Percentiles rank a stretch among this genome's conserved stretches.
Evolutionary conservation across 164 flowering plant genomes (phyloP).

Genomic region (Magnolia changhungtana): DNA sequence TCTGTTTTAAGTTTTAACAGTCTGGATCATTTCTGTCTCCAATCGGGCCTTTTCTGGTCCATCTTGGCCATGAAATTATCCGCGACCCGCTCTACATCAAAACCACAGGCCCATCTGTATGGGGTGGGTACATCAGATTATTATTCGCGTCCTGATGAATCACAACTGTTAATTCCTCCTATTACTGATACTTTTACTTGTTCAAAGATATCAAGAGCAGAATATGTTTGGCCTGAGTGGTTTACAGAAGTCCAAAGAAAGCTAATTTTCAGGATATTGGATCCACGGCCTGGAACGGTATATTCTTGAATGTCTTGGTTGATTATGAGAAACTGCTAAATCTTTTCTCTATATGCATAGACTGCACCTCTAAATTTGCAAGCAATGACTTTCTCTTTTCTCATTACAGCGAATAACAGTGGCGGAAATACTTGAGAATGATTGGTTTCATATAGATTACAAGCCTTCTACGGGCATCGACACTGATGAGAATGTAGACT

Average conservation of each 20-base stretch:
- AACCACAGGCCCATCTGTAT: too few relatives aligned
- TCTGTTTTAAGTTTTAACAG: too few relatives aligned
- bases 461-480: conserved; percentile 32
- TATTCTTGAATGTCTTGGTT: background rate
- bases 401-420: conserved; percentile 52
- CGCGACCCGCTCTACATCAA: too few relatives aligned
- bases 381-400: conserved; percentile 5
- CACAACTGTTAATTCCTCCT: background rate
- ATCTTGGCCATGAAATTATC: too few relatives aligned
- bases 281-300: conserved; percentile 55
- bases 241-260: conserved; percentile 45
- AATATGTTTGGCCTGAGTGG: conserved; percentile 58
- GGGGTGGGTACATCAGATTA: too few relatives aligned
- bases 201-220: conserved; percentile 58
- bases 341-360: background rate
- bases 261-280: conserved; percentile 52
- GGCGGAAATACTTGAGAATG: conserved; percentile 53
- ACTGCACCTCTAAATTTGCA: background rate
- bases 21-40: too few relatives aligned
- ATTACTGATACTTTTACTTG: conserved; percentile 11
- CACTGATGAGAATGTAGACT: conserved; percentile 24
- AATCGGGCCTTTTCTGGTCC: too few relatives aligned
- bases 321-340: background rate
- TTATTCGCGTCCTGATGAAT: too few relatives aligned
- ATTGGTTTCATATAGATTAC: conserved; percentile 61